Evolutionary conservation across 169 alveolate species (phyloP).

Genomic region (Eimeria necatrix): DNA sequence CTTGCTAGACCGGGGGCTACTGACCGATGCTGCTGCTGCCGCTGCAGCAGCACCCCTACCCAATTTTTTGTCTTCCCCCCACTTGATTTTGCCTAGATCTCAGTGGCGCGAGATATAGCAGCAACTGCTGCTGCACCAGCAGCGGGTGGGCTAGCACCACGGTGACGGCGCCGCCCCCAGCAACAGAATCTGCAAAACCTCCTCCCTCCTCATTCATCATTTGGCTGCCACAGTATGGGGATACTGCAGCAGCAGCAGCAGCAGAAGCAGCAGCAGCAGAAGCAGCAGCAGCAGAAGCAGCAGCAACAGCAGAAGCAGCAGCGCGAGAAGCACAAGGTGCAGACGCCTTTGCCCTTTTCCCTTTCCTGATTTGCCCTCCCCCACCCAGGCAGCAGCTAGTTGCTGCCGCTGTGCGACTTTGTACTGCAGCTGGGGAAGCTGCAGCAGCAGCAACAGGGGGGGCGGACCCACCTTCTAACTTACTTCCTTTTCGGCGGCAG

Average conservation of each 20-base stretch:
- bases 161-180: background rate
- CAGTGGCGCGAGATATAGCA: background rate
- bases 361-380: background rate
- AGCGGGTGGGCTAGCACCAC: background rate
- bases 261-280: background rate
- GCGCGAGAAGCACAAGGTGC: background rate
- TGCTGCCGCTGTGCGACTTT: background rate
- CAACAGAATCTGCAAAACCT: background rate
- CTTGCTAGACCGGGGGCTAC: background rate
- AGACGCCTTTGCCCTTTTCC: background rate
- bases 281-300: slow-evolving; percentile 5
- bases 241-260: background rate
- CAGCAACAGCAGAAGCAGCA: background rate
- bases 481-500: background rate
- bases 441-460: slow-evolving; percentile 19
- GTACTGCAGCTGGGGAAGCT: background rate
- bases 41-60: background rate
- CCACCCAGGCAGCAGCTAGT: background rate
- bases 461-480: background rate
- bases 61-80: background rate
- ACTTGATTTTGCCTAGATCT: background rate
- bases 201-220: background rate
- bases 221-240: background rate
- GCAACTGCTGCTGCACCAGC: background rate
- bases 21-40: slow-evolving; percentile 40